Base-by-base conservation (phyloP, 768 basidiomycete genomes). In the Amanita rimosa region DNA sequence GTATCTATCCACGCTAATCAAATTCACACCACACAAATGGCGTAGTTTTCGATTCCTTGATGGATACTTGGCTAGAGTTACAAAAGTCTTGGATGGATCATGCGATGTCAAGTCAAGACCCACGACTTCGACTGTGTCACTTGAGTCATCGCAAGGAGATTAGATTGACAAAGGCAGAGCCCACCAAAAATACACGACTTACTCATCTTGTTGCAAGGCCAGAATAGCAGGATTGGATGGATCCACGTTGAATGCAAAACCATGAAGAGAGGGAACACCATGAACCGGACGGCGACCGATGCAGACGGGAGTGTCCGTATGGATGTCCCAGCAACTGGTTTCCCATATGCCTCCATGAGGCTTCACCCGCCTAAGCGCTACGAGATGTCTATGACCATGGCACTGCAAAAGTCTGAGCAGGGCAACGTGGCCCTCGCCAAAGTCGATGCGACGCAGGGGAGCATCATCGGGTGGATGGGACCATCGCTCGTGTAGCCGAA, bases 401-500 rank as follows among this genome's bases (percentile, higher is more conserved):
- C 62, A 67, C 0, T 74, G 73, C 0, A 81, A 52, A 54, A 81
- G 75, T 37, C 72, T 61, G 14, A 80, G 59, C 16, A 68, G 67
- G 3, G 74, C 58, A 41, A 73, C 61, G 19, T 70, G 48, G 5
- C 33, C 37, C 7, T 21, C 16, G 38, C 38, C 27, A 13, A 35
- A 38, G 14, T 35, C 21, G n/a, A 49, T 31, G 21, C 21, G 10
- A 22, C 31, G 16, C 19, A 58, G 54, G 11, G 58, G 58, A 27
- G 57, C 58, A 2, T 63, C 55, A 6, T 52, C 49, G 1, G 79
- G 78, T 1, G 53, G 53, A 0, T 62, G 56, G 0, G 71, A 66
- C 83, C 83, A 85, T 51, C 72, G 76, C 6, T 54, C 63, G 26
- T 67, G 73, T 3, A 76, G 64, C 2, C 58, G 54, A 24, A 79